Base-by-base conservation (phyloP, 257 asterid species). In the Petunia axillaris region DNA sequence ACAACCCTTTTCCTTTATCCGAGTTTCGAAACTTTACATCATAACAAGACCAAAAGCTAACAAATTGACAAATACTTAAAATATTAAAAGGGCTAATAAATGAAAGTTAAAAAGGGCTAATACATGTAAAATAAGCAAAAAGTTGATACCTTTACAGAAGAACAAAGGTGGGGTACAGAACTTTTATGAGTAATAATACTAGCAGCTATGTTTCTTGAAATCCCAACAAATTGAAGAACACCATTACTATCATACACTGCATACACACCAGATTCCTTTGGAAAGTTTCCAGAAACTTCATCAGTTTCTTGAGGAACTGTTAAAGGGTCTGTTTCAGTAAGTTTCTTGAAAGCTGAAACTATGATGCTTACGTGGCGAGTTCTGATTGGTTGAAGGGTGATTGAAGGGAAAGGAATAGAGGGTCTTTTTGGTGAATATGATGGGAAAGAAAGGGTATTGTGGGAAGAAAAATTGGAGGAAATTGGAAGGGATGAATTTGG, bases 141-240 rank as follows among this genome's bases (percentile, higher is more conserved):
- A 46, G 55, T 8, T 15, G 50, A 78, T 82, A 93, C 98, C 99
- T 95, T 95, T 8, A 89, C 91, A 60, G 97, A 89, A 76, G 64
- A 85, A 79, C 99, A 95, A 59, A 95, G 97, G 53, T 93, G 91
- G 4, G 99, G 97, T 50, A 92, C 88, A 39, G 97, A 89, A n/a
- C 88, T 91, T 85, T 83, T 89, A 87, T 95, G 98, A 8, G 87
- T 16, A 81, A 78, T 81, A 77, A 95, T 85, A 76, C 99, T 95
- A 79, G 93, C 92, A 39, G 94, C 97, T 67, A 93, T 86, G 83
- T 93, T 93, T 65, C 95, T 85, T 38, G 99, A 92, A 64, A 95
- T 92, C 73, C 99, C 99, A 81, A 95, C 81, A 82, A 93, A 95
- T 77, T 95, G 98, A 64, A 95, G 94, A 75, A 87, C 97, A 44